These are phyloP conservation scores for Raphanus hybrid DNA, from an alignment of 441 rosid species.

Conservation along the genomic window DNA sequence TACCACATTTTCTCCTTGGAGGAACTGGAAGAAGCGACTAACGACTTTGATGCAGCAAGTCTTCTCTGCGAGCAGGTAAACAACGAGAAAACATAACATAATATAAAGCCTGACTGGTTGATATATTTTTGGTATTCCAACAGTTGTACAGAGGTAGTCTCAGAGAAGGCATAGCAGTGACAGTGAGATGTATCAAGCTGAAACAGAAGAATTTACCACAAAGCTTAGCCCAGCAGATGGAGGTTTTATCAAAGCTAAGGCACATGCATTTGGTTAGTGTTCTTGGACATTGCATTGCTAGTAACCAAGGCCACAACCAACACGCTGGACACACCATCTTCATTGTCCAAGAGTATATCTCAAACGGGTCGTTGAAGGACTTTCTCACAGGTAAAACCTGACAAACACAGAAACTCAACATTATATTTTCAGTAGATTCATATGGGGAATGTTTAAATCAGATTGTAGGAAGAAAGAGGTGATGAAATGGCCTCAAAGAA, in stretches of 20 bases:
- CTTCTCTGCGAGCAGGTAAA: constrained; percentile 75
- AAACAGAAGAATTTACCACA: constrained; percentile 74
- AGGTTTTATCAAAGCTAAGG: constrained; percentile 81
- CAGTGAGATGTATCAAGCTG: constrained; percentile 71
- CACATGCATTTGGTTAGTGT: constrained; percentile 84
- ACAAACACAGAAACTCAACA: not conserved
- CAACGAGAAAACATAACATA: constrained; percentile 3
- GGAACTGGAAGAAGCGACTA: constrained; percentile 88
- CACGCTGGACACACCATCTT: constrained; percentile 4
- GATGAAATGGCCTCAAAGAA: constrained; percentile 6
- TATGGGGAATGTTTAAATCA: not conserved
- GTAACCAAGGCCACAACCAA: constrained; percentile 24
- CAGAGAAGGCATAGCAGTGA: constrained; percentile 66
- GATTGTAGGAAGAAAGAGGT: constrained; percentile 78
- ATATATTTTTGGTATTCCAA: constrained; percentile 18
- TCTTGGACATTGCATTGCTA: constrained; percentile 85
- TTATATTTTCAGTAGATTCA: not conserved
- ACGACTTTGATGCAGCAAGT: constrained; percentile 70
- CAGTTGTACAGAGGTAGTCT: constrained; percentile 80
- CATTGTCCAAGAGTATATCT: constrained; percentile 10
- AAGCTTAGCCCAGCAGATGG: constrained; percentile 70
- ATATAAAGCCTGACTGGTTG: not conserved
- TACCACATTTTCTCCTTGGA: constrained; percentile 74
- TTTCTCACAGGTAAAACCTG: constrained; percentile 8
- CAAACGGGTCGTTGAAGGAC: constrained; percentile 5